Evolutionary conservation across 345 rosid genomes (phyloP), one percentile per base, ranked within the genome.

Genomic region (Citrus cavaleriei): DNA sequence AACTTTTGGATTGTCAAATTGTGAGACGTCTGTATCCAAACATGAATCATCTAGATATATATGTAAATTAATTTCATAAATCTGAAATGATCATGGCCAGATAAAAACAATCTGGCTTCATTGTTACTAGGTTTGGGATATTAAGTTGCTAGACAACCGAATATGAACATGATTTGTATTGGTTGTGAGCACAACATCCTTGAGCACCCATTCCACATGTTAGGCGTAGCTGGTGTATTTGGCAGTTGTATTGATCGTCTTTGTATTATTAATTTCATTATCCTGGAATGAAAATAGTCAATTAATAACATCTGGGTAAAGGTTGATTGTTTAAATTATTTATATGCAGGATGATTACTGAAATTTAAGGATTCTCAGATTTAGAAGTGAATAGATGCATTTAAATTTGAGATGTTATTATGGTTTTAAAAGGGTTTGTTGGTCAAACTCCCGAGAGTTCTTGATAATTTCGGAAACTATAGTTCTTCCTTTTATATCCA

Each of bases 171-270:
- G 49, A 42, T 10, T 46, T 46, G 51, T 46, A 13, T 46, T 46
- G 51, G 18, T 46, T 46, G 82, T 14, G 92, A 88, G 66, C 16
- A 66, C 40, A 64, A 64, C n/a, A 64, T 64, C 68, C 4, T 64
- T 64, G 2, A 18, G 68, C 24, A 32, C 40, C 10, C 38, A 64
- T 64, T 64, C 34, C 40, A 18, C 68, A 32, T 32, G 37, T 64
- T 18, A 64, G 10, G 38, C 9, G 13, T 64, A 64, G 10, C 38
- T 64, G 1, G 38, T 64, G 68, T 32, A 63, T 63, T 63, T 9
- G 28, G 6, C 21, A 5, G 35, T 25, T 27, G 16, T 42, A 13
- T 46, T 46, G 51, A 10, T 42, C 0, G 51, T 42, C 51, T 42
- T 42, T 42, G 51, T 42, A 42, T 42, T 42, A 42, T 42, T 42